Conservation (phyloP, 139 green algal species). For the Pleodorina starrii region DNA sequence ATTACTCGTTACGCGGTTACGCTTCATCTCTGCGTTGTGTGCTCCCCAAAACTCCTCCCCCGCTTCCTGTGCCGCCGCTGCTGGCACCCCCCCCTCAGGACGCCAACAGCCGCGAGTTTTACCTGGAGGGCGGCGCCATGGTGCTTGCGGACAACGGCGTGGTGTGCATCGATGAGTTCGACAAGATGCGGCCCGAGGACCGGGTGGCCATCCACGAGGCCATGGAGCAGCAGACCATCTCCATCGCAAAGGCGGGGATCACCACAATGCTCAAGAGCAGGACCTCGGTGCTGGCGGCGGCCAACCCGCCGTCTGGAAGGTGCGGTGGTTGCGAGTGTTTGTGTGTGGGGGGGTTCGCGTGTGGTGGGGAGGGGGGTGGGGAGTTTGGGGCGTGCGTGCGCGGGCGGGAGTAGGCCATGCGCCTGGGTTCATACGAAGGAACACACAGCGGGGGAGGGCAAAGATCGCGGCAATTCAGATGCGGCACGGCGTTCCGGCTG, state of each 20-base stretch:
- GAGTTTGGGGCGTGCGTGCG: too few species aligned
- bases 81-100: conserved; percentile 51
- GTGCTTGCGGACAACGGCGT: conserved; percentile 98
- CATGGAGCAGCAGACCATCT: conserved; percentile 99
- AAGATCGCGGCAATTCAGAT: too few species aligned
- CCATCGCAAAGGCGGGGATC: conserved; percentile 99
- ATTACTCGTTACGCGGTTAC: too few species aligned
- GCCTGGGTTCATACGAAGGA: too few species aligned
- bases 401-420: too few species aligned
- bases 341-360: too few species aligned
- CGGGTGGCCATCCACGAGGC: conserved; percentile 98
- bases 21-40: too few species aligned
- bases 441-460: too few species aligned
- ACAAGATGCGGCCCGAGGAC: conserved; percentile 99
- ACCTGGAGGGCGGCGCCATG: conserved; percentile 93
- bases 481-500: too few species aligned
- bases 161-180: conserved; percentile 99
- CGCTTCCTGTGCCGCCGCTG: too few species aligned
- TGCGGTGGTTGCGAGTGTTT: conserved; percentile 67
- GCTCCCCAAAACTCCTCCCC: too few species aligned
- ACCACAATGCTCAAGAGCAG: conserved; percentile 96
- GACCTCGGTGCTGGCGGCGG: conserved; percentile 95
- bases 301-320: conserved; percentile 94
- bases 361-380: too few species aligned
- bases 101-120: conserved; percentile 71